A percentile compares a stretch with the other conserved stretches of the same genome.
These are phyloP conservation scores for Eucalyptus curtisii DNA, from an alignment of 345 rosid genomes.

Conservation along the genomic window DNA sequence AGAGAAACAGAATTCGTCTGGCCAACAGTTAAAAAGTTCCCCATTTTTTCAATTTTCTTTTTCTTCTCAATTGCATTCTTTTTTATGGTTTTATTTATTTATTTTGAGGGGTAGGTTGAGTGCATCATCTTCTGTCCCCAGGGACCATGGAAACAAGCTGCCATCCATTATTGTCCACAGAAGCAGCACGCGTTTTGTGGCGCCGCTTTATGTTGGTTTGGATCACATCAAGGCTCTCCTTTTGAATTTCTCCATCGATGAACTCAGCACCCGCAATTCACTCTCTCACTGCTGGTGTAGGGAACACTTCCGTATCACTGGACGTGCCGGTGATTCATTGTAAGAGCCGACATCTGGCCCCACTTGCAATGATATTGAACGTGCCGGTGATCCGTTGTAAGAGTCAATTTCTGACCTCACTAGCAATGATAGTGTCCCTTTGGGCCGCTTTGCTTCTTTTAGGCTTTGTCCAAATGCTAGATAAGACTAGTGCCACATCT, in stretches of 20 bases:
- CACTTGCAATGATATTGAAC: too few relatives aligned
- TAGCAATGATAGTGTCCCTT: too few relatives aligned
- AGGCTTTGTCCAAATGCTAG: too few relatives aligned
- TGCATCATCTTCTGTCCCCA: not conserved
- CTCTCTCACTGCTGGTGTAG: not conserved
- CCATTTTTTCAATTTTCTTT: not conserved
- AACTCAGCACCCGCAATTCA: not conserved
- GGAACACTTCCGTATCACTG: not conserved
- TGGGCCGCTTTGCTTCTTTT: too few relatives aligned
- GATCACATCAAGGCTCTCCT: not conserved
- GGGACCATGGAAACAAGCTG: not conserved
- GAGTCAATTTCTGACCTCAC: too few relatives aligned
- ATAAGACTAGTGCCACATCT: too few relatives aligned
- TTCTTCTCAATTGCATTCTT: not conserved
- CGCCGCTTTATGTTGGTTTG: not conserved
- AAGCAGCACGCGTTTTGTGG: not conserved
- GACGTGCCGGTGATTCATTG: not conserved
- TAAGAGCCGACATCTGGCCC: too few relatives aligned
- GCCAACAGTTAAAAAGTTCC: not conserved
- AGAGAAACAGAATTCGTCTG: not conserved
- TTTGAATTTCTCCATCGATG: not conserved
- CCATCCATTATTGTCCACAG: not conserved
- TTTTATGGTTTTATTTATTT: not conserved
- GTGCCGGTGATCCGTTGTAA: too few relatives aligned
- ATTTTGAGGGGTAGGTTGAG: not conserved